phyloP scores from a whole-genome alignment of 257 asterid genomes.

The Vinca minor region DNA sequence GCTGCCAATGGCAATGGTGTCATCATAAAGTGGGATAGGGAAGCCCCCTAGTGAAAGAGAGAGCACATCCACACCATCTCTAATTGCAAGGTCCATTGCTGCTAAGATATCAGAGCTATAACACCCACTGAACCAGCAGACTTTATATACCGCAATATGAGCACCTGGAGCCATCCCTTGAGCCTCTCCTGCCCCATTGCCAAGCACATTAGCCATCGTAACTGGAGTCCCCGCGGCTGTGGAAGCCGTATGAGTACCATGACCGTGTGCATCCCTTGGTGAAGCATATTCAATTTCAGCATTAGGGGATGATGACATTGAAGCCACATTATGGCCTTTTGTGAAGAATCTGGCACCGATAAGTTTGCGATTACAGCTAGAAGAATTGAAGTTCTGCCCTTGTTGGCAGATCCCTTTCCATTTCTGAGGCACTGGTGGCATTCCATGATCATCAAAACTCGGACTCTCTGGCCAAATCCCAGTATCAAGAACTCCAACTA shows the following conservation, averaged over 20 bases:
- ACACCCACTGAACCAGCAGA: conserved; percentile 83
- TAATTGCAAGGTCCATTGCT: conserved; percentile 75
- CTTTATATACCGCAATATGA: conserved; percentile 68
- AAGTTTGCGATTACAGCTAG: conserved; percentile 61
- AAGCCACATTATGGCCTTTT: conserved; percentile 68
- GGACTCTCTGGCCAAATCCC: conserved; percentile 93
- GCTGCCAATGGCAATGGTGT: conserved; percentile 81
- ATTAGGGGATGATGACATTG: conserved; percentile 30
- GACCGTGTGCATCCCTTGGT: conserved; percentile 80
- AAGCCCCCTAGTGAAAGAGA: conserved; percentile 85
- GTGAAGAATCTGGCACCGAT: conserved; percentile 75
- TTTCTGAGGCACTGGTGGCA: conserved; percentile 61
- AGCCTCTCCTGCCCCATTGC: conserved; percentile 70
- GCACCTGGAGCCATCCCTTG: conserved; percentile 80
- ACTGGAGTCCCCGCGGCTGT: conserved; percentile 69
- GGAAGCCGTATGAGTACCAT: conserved; percentile 83
- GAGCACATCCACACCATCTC: conserved; percentile 73
- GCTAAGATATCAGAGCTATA: conserved; percentile 92
- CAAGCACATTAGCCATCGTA: conserved; percentile 40
- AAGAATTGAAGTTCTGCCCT: conserved; percentile 48
- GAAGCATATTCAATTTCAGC: conserved; percentile 47
- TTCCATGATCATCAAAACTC: conserved; percentile 61
- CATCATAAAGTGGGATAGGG: conserved; percentile 73
- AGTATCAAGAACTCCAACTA: conserved; percentile 77
- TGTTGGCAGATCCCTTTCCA: conserved; percentile 78